A percentile compares a stretch with the other conserved stretches of the same genome.
Conservation (phyloP, 441 rosid genomes). For the Eutrema salsugineum region DNA sequence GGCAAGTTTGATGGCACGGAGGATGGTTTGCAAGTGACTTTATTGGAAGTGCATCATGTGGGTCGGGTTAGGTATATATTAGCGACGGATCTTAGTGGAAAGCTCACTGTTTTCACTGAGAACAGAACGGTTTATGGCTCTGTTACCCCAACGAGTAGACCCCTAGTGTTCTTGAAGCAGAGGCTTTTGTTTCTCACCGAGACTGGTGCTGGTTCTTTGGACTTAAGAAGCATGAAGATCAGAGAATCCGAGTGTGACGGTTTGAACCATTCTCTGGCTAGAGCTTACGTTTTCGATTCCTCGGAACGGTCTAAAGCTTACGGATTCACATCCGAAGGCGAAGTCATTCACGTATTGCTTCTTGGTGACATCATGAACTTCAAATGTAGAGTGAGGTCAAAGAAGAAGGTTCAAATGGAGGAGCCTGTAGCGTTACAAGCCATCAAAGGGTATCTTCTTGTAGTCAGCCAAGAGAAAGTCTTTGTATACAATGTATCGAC, state of each 20-base stretch:
- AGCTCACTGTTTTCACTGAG: constrained; percentile 64
- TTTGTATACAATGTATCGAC: constrained; percentile 80
- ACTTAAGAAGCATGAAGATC: constrained; percentile 85
- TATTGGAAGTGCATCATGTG: constrained; percentile 85
- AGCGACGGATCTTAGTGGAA: constrained; percentile 60
- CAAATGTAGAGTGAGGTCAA: constrained; percentile 88
- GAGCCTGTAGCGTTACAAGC: constrained; percentile 74
- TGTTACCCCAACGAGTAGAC: constrained; percentile 54
- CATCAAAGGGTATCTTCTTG: constrained; percentile 84
- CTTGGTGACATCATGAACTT: constrained; percentile 84
- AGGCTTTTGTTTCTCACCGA: constrained; percentile 92
- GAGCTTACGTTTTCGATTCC: constrained; percentile 69
- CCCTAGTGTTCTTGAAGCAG: constrained; percentile 87
- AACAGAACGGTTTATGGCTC: constrained; percentile 77
- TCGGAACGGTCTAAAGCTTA: constrained; percentile 92
- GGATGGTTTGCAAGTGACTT: constrained; percentile 40
- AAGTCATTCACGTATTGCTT: constrained; percentile 72
- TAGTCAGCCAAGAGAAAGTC: constrained; percentile 60
- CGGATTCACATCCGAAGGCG: constrained; percentile 82
- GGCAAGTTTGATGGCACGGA: constrained; percentile 41
- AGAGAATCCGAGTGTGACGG: constrained; percentile 94
- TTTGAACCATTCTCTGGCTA: constrained; percentile 63
- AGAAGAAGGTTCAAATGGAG: constrained; percentile 62
- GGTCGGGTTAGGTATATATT: constrained; percentile 81
- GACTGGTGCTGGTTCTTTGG: constrained; percentile 93